phyloP scores from a whole-genome alignment of 108 stramenopile genomes.

The Skeletonema menzelii region DNA sequence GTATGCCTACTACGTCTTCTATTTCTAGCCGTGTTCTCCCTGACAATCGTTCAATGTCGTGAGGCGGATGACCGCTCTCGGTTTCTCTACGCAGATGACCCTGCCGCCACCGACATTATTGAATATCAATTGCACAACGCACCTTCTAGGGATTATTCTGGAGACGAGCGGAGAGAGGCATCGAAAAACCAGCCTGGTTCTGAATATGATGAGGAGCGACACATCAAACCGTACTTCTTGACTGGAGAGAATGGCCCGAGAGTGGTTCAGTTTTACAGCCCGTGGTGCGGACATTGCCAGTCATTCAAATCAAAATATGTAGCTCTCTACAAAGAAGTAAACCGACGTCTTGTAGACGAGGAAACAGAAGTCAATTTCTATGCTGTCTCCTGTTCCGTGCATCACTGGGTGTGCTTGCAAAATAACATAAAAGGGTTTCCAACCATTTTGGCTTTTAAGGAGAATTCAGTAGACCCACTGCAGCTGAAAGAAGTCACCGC shows the following conservation, averaged over 20 bases:
- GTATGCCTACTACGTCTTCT: background rate
- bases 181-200: conserved; percentile 16
- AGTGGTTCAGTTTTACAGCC: conserved; percentile 75
- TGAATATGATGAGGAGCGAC: conserved; percentile 40
- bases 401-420: conserved; percentile 55
- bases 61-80: conserved; percentile 46
- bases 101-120: conserved; percentile 24
- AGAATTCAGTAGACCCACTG: conserved; percentile 35
- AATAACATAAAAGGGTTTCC: conserved; percentile 61
- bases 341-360: conserved; percentile 19
- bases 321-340: conserved; percentile 50
- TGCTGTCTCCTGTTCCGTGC: conserved; percentile 70
- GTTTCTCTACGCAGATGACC: conserved; percentile 47
- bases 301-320: conserved; percentile 67
- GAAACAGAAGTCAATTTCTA: conserved; percentile 50
- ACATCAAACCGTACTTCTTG: conserved; percentile 46
- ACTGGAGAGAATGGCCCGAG: conserved; percentile 45
- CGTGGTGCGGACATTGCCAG: conserved; percentile 76
- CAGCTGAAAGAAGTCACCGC: conserved; percentile 22
- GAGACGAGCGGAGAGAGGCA: conserved; percentile 25
- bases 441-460: conserved; percentile 46
- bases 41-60: conserved; percentile 16
- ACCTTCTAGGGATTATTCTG: conserved; percentile 36
- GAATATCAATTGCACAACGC: conserved; percentile 52
- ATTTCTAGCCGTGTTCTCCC: background rate